Percentiles rank a stretch among this genome's conserved stretches.
Conservation (phyloP, 2,329 filamentous ascomycete species). For the Trichophyton schoenleinii region DNA sequence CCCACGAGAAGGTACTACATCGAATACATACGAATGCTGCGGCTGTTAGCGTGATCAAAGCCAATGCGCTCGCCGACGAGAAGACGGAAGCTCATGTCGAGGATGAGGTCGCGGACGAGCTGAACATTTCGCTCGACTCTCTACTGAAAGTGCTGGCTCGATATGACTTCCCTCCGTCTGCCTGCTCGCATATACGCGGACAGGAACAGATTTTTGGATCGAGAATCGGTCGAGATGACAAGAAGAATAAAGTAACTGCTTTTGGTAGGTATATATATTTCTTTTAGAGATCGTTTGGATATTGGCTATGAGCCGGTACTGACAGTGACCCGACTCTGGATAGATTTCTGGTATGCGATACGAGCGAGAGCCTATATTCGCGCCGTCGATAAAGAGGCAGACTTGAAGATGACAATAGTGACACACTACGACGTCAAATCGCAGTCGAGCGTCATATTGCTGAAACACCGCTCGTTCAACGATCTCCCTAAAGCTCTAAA, state of each 20-base stretch:
- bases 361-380: slow-evolving; percentile 8
- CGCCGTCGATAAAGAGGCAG: slow-evolving; percentile 8
- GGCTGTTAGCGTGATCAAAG: slow-evolving; percentile 6
- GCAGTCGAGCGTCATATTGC: slow-evolving; percentile 6
- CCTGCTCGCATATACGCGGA: slow-evolving; percentile 10
- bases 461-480: slow-evolving; percentile 9
- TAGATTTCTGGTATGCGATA: slow-evolving; percentile 11
- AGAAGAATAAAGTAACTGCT: slow-evolving; percentile 4
- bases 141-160: slow-evolving; percentile 8
- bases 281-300: neutral
- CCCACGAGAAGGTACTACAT: slow-evolving; percentile 9
- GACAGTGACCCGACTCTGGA: neutral
- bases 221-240: slow-evolving; percentile 5
- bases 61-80: slow-evolving; percentile 8
- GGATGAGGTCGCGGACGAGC: slow-evolving; percentile 4
- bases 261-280: slow-evolving; percentile 6
- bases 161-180: slow-evolving; percentile 10
- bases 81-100: neutral
- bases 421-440: slow-evolving; percentile 10
- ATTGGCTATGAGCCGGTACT: neutral
- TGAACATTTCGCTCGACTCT: slow-evolving; percentile 9
- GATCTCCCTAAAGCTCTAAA: slow-evolving; percentile 8
- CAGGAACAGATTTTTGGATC: slow-evolving; percentile 11
- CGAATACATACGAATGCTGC: neutral
- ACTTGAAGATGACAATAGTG: slow-evolving; percentile 11